phyloP scores from a whole-genome alignment of 2,329 filamentous ascomycete genomes.

The Dactylellina parvicollis region DNA sequence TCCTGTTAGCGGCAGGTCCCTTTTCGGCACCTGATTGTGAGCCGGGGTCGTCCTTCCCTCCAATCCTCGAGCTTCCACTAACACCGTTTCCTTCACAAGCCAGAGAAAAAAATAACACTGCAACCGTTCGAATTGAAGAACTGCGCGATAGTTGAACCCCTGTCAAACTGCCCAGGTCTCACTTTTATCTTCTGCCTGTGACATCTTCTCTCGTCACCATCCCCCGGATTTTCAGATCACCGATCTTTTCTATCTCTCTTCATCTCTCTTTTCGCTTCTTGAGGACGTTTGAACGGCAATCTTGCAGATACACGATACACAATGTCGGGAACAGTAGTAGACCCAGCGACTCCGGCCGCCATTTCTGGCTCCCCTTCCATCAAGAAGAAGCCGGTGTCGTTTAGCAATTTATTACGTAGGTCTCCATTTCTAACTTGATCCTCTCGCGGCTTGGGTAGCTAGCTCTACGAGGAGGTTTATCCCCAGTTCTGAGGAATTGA shows the following conservation, averaged over 20 bases:
- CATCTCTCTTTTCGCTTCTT: constrained; percentile 61
- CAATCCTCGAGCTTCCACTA: constrained; percentile 57
- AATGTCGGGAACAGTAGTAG: constrained; percentile 61
- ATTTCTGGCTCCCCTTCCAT: constrained; percentile 69
- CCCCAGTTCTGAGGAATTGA: neutral
- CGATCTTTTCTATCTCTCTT: constrained; percentile 56
- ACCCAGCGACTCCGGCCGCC: constrained; percentile 65
- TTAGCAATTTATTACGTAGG: constrained; percentile 90
- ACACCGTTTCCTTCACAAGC: constrained; percentile 55
- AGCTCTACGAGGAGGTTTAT: too few relatives aligned
- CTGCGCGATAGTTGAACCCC: constrained; percentile 40
- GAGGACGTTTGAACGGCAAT: constrained; percentile 12
- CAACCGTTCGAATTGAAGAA: neutral
- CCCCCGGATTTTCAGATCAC: neutral
- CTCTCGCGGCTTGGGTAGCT: too few relatives aligned
- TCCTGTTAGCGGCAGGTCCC: constrained; percentile 52
- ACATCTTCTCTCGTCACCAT: neutral
- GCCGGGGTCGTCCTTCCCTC: constrained; percentile 51
- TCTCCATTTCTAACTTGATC: constrained; percentile 58
- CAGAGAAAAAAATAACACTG: constrained; percentile 9
- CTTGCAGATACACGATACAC: constrained; percentile 56
- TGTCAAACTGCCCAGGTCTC: constrained; percentile 57
- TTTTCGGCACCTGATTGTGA: constrained; percentile 53
- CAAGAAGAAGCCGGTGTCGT: constrained; percentile 99
- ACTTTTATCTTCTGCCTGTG: constrained; percentile 50